Evolutionary conservation across 2,329 filamentous ascomycete species (phyloP).

Genomic region (Zasmidium angulare): DNA sequence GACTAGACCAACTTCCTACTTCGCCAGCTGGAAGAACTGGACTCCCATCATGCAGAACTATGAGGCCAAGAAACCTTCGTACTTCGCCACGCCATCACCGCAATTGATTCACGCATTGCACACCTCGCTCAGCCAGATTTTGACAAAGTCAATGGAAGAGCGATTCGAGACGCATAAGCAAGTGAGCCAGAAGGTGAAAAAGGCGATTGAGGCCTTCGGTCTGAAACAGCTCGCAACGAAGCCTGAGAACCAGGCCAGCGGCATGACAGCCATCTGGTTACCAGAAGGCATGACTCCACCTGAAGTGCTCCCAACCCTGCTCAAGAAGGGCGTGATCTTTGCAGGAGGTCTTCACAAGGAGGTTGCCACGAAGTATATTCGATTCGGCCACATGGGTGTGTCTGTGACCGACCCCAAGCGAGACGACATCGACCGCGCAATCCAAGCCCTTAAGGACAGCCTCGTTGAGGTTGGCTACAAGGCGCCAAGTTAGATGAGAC

Average conservation of each 20-base stretch:
- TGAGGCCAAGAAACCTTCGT: slow-evolving; percentile 94
- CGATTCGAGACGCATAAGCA: slow-evolving; percentile 80
- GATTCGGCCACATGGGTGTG: slow-evolving; percentile 97
- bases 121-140: slow-evolving; percentile 82
- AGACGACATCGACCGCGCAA: slow-evolving; percentile 79
- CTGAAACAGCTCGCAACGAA: slow-evolving; percentile 83
- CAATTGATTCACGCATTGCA: slow-evolving; percentile 92
- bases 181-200: slow-evolving; percentile 82
- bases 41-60: slow-evolving; percentile 98
- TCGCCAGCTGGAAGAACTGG: slow-evolving; percentile 97
- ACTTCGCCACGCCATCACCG: slow-evolving; percentile 95
- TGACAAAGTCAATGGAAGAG: slow-evolving; percentile 74
- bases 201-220: slow-evolving; percentile 74
- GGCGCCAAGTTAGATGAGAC: slow-evolving; percentile 8
- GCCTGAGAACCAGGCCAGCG: slow-evolving; percentile 88
- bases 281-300: slow-evolving; percentile 79
- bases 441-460: slow-evolving; percentile 72
- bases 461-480: slow-evolving; percentile 72
- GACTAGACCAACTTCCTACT: slow-evolving; percentile 82
- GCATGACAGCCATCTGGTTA: slow-evolving; percentile 97
- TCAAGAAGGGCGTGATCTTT: slow-evolving; percentile 88
- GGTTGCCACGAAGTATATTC: slow-evolving; percentile 88
- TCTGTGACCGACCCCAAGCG: slow-evolving; percentile 79
- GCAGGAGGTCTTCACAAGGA: slow-evolving; percentile 95
- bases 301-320: slow-evolving; percentile 79